A percentile compares a stretch with the other conserved stretches of the same genome.
phyloP scores from a whole-genome alignment of 2,329 filamentous ascomycete genomes.

The Apiospora arundinis region DNA sequence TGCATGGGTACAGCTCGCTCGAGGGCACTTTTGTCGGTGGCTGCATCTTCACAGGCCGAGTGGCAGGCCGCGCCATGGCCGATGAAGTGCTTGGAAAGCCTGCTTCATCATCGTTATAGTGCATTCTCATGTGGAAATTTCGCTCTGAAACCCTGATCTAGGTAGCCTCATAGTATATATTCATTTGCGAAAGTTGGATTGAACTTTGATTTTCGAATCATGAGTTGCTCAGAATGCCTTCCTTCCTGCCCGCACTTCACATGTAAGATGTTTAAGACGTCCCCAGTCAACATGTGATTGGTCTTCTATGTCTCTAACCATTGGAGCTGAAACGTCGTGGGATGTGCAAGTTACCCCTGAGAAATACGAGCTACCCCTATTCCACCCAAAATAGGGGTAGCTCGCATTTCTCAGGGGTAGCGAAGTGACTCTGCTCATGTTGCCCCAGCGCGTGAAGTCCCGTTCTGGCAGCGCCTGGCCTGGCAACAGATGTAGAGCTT shows the following conservation, averaged over 20 bases:
- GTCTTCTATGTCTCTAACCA: no score
- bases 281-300: no score
- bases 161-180: background rate
- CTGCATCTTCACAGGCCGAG: conserved; percentile 67
- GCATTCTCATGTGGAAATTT: background rate
- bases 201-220: background rate
- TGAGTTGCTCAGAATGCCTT: background rate
- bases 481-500: no score
- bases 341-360: no score
- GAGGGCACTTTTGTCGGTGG: conserved; percentile 69
- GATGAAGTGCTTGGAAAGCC: conserved; percentile 47
- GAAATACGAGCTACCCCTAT: no score
- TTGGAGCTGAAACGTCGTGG: no score
- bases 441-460: no score
- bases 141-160: background rate
- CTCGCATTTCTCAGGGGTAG: no score
- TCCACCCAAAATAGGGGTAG: no score
- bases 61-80: conserved; percentile 61
- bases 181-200: background rate
- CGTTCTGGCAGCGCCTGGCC: no score
- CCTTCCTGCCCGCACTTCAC: background rate
- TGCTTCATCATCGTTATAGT: background rate
- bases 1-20: conserved; percentile 67
- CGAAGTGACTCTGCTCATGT: no score
- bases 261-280: background rate